Evolutionary conservation across 352 stramenopile genomes (phyloP), one percentile per base, ranked within the genome.

Genomic region (Globisporangium cederbergense): DNA sequence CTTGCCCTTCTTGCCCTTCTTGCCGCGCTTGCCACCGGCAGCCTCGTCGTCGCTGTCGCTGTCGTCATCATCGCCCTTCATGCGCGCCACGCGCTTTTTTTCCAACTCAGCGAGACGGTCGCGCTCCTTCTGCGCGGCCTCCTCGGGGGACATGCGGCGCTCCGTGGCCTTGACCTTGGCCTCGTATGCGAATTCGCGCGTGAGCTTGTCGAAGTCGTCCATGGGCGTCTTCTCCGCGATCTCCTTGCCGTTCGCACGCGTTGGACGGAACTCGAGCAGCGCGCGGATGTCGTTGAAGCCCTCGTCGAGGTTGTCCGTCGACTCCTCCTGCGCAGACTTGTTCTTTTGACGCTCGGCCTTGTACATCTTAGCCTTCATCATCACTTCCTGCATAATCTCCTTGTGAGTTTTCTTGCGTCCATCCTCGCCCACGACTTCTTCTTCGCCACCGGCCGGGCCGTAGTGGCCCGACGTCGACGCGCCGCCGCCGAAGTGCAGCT

Each of bases 141-240:
- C 97, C 72, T 99, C 97, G 0, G 90, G 83, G 34, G 93, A 98
- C 83, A 98, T 95, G 0, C 90, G 97, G 22, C 97, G 86, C 73
- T 99, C 96, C 18, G 89, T 97, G 4, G 96, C 95, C 55, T 96
- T 91, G 0, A 89, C 89, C 72, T 98, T 98, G n/a, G 82, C 81
- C 58, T 98, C 92, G 65, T 97, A 97, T 74, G 86, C 83, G 30
- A 95, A 77, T 66, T 92, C 82, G 8, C 76, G 73, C 55, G 90
- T 90, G 9, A 93, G 72, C 50, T 86, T 87, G 55, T 96, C 88
- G 58, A 97, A 97, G 34, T 93, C 85, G 50, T 97, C 91, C 71
- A 91, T 81, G 8, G 74, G 73, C 1, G 88, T 74, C 55, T 90
- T 95, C 6, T 95, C 74, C 25, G 88, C 38, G 13, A 84, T 59